Evolutionary conservation across 208 protist genomes (phyloP).

Genomic region (Herpetomonas samuelpessoai): DNA sequence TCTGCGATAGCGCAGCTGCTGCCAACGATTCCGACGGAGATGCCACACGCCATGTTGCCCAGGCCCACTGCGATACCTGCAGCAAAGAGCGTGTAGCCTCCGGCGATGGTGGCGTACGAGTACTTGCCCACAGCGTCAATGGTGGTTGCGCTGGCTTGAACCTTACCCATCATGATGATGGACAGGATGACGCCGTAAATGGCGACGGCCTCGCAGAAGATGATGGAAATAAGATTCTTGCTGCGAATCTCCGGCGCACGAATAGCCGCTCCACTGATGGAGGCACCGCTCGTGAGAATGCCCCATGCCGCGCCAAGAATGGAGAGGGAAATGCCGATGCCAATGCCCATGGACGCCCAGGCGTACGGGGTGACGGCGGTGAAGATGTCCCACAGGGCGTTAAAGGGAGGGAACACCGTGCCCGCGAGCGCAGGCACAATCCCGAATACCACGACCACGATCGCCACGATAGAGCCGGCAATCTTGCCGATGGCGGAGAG

Average conservation of each 20-base stretch:
- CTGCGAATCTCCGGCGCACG: slow-evolving; percentile 86
- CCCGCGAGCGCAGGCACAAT: slow-evolving; percentile 71
- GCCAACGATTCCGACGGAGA: slow-evolving; percentile 96
- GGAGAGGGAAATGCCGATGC: slow-evolving; percentile 76
- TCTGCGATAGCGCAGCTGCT: slow-evolving; percentile 96
- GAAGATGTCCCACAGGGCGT: slow-evolving; percentile 72
- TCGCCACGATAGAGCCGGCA: slow-evolving; percentile 38
- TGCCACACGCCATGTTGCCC: slow-evolving; percentile 95
- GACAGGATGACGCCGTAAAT: slow-evolving; percentile 99
- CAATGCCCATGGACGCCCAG: slow-evolving; percentile 80
- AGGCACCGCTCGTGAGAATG: slow-evolving; percentile 85
- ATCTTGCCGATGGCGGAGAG: slow-evolving; percentile 57
- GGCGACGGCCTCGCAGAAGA: slow-evolving; percentile 99
- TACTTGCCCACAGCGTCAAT: slow-evolving; percentile 42
- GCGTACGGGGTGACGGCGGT: slow-evolving; percentile 65
- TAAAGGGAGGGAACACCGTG: slow-evolving; percentile 81
- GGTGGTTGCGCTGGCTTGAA: slow-evolving; percentile 53
- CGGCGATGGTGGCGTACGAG: slow-evolving; percentile 39
- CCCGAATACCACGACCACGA: slow-evolving; percentile 71
- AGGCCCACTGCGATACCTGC: slow-evolving; percentile 95
- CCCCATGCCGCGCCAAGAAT: slow-evolving; percentile 89
- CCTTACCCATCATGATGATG: slow-evolving; percentile 97
- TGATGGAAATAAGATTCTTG: slow-evolving; percentile 96
- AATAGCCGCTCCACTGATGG: slow-evolving; percentile 86
- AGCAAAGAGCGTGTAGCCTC: slow-evolving; percentile 94